Conservation (phyloP, 2,329 filamentous ascomycete genomes). For the Botrytis hyacinthi region DNA sequence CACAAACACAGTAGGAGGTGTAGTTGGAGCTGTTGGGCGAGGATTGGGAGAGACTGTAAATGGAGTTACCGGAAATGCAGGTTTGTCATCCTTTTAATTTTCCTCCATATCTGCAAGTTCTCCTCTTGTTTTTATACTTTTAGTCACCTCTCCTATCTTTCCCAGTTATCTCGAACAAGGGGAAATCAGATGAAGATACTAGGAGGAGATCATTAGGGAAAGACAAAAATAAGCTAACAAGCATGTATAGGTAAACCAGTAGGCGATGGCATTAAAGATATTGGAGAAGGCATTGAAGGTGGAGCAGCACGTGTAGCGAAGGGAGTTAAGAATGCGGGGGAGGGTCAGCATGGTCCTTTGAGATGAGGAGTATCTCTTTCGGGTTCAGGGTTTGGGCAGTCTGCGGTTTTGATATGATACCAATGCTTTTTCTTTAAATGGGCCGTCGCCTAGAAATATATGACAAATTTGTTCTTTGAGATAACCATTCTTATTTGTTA, state of each 20-base stretch:
- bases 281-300: slow-evolving; percentile 30
- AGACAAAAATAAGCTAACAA: not conserved
- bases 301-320: slow-evolving; percentile 29
- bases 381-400: not conserved
- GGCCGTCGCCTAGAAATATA: not conserved
- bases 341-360: slow-evolving; percentile 25
- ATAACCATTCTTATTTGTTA: not conserved
- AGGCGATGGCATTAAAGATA: slow-evolving; percentile 32
- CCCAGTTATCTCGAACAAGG: not conserved
- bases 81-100: not conserved
- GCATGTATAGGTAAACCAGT: slow-evolving; percentile 27
- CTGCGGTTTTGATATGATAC: not conserved
- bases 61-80: slow-evolving; percentile 27
- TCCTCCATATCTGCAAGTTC: not conserved
- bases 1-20: slow-evolving; percentile 29
- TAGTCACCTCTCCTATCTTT: too few relatives aligned
- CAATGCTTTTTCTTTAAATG: not conserved
- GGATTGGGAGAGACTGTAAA: slow-evolving; percentile 33
- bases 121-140: not conserved
- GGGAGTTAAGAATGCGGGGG: slow-evolving; percentile 32
- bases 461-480: not conserved
- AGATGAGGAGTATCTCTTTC: not conserved
- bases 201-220: not conserved
- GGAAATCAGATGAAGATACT: accelerated
- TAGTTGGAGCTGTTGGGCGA: slow-evolving; percentile 31